These are phyloP conservation scores for Chlorophyllum brunneum DNA, from an alignment of 768 basidiomycete genomes.

Conservation along the genomic window DNA sequence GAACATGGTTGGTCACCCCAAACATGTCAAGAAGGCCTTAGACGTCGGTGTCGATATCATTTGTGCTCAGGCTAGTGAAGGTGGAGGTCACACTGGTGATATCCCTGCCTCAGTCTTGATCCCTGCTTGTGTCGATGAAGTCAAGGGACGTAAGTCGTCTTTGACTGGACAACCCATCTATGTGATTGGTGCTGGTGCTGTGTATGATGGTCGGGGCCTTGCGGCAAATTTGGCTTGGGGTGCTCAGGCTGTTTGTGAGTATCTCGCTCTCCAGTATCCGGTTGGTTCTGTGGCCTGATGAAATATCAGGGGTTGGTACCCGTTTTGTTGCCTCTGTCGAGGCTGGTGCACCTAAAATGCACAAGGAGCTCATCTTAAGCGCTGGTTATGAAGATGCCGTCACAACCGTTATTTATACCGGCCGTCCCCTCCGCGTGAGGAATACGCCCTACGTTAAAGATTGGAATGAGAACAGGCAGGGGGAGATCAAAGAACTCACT, in stretches of 20 bases:
- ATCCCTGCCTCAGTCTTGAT: conserved; percentile 83
- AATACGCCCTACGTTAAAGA: conserved; percentile 83
- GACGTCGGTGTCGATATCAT: conserved; percentile 87
- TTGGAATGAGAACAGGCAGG: conserved; percentile 73
- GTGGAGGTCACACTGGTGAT: conserved; percentile 86
- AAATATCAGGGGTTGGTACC: conserved; percentile 65
- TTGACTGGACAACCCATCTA: conserved; percentile 82
- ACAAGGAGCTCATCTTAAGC: conserved; percentile 74
- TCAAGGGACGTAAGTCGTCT: conserved; percentile 72
- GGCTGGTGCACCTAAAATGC: conserved; percentile 76
- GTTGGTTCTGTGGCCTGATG: neutral
- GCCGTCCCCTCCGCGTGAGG: conserved; percentile 82
- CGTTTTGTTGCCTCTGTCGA: conserved; percentile 83
- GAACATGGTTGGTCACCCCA: conserved; percentile 98
- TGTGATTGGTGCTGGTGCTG: conserved; percentile 88
- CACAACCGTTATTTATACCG: conserved; percentile 87
- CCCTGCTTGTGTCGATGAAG: conserved; percentile 84
- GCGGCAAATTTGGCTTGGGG: conserved; percentile 90
- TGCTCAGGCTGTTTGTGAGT: conserved; percentile 82
- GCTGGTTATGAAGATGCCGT: conserved; percentile 77
- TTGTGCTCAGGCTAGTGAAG: conserved; percentile 92
- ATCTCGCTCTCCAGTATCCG: conserved; percentile 4
- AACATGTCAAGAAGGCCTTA: conserved; percentile 79
- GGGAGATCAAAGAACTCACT: conserved; percentile 81
- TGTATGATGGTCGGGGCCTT: conserved; percentile 83